Evolutionary conservation across 345 rosid species (phyloP).

Genomic region (Raphanus sativus): DNA sequence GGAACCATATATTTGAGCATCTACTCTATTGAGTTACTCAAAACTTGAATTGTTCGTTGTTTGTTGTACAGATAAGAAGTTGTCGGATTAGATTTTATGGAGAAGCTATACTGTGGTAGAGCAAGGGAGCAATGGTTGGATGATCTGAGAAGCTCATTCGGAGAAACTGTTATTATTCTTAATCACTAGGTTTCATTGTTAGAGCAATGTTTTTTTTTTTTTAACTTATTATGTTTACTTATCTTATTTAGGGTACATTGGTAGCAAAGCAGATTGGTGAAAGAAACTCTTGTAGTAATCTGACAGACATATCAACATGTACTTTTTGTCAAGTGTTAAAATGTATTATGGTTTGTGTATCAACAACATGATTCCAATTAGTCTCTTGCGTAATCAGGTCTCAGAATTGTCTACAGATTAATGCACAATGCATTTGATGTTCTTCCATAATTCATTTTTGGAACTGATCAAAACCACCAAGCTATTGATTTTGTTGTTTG

Average conservation of each 20-base stretch:
- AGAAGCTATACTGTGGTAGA: constrained; percentile 21
- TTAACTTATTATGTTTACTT: neutral
- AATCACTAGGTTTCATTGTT: constrained; percentile 30
- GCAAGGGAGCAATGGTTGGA: constrained; percentile 26
- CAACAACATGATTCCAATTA: constrained; percentile 2
- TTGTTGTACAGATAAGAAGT: constrained; percentile 29
- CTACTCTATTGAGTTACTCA: constrained; percentile 11
- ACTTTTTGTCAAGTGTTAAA: constrained; percentile 37
- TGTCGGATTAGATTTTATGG: constrained; percentile 27
- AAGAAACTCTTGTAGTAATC: constrained; percentile 30
- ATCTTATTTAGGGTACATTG: constrained; percentile 28
- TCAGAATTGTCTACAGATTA: neutral
- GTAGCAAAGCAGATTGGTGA: constrained; percentile 28
- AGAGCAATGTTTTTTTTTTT: neutral
- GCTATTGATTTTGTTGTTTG: constrained; percentile 6
- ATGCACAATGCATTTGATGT: neutral
- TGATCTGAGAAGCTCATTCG: constrained; percentile 21
- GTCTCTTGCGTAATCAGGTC: neutral
- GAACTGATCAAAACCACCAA: constrained; percentile 26
- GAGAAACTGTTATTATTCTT: constrained; percentile 36
- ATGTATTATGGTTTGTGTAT: constrained; percentile 40
- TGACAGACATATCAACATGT: constrained; percentile 29
- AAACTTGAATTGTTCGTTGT: neutral
- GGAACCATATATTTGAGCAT: neutral
- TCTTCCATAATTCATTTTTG: constrained; percentile 29